Conservation (phyloP, 2,329 filamentous ascomycete genomes). For the Rutstroemia sydowiana region DNA sequence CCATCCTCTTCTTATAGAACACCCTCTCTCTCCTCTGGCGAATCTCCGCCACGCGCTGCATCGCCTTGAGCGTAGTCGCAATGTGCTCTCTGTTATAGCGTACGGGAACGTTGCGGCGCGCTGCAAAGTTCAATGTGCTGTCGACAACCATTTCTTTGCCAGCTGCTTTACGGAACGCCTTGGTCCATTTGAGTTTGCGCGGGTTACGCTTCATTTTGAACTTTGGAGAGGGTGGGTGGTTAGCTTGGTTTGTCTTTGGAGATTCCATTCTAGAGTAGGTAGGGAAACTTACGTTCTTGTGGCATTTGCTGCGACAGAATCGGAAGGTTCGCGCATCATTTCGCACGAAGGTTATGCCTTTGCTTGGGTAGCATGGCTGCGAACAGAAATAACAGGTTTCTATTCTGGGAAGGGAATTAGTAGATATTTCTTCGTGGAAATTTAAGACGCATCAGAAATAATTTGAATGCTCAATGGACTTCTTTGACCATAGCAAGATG, state of each 20-base stretch:
- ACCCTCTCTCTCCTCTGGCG: conserved; percentile 73
- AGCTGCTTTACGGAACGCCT: conserved; percentile 77
- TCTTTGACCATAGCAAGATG: too few species aligned
- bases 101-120: conserved; percentile 86
- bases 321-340: conserved; percentile 43
- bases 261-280: too few species aligned
- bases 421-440: too few species aligned
- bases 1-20: conserved; percentile 92
- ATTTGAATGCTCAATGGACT: neutral
- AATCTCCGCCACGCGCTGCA: conserved; percentile 86
- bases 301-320: conserved; percentile 50
- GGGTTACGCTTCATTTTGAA: conserved; percentile 99
- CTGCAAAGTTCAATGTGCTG: conserved; percentile 84
- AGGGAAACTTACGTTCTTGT: conserved; percentile 24
- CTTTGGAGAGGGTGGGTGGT: conserved; percentile 28
- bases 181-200: conserved; percentile 94
- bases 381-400: conserved; percentile 54
- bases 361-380: conserved; percentile 57
- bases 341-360: conserved; percentile 42
- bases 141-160: conserved; percentile 91
- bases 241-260: neutral
- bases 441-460: too few species aligned
- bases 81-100: conserved; percentile 94
- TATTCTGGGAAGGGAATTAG: conserved; percentile 7
- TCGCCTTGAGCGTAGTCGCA: conserved; percentile 79